A percentile compares a stretch with the other conserved stretches of the same genome.
Evolutionary conservation across 345 rosid species (phyloP).

Genomic region (Murraya koenigii): DNA sequence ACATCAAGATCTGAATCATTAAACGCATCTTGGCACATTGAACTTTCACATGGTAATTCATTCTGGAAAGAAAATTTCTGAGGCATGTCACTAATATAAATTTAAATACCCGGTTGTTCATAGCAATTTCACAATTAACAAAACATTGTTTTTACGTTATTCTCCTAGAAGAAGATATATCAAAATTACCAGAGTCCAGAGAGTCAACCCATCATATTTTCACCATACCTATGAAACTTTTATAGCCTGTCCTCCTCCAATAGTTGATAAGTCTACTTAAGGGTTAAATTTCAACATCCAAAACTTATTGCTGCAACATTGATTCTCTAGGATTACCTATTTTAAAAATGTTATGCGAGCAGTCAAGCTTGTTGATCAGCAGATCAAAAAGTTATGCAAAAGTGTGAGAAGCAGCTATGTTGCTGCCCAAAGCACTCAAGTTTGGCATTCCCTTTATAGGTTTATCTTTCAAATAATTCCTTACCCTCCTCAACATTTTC

Average conservation of each 20-base stretch:
- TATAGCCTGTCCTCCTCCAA: neutral
- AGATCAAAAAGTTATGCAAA: neutral
- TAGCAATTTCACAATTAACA: neutral
- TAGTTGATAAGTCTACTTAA: neutral
- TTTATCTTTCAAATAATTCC: neutral
- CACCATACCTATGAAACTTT: neutral
- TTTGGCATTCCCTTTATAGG: neutral
- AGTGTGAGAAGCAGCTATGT: neutral
- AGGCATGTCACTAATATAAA: neutral
- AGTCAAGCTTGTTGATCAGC: neutral
- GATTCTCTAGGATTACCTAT: neutral
- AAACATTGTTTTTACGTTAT: neutral
- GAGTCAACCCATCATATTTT: neutral
- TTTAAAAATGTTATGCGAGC: neutral
- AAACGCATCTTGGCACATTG: conserved; percentile 31
- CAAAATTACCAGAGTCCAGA: neutral
- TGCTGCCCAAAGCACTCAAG: neutral
- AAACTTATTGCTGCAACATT: neutral
- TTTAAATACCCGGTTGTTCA: neutral
- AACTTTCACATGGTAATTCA: conserved; percentile 32
- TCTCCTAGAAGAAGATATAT: neutral
- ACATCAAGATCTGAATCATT: conserved; percentile 54
- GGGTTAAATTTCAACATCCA: neutral
- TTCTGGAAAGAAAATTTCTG: conserved; percentile 26
- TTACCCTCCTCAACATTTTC: neutral